These are phyloP conservation scores for Calonectria hawksworthii DNA, from an alignment of 2,329 filamentous ascomycete species.

Conservation along the genomic window DNA sequence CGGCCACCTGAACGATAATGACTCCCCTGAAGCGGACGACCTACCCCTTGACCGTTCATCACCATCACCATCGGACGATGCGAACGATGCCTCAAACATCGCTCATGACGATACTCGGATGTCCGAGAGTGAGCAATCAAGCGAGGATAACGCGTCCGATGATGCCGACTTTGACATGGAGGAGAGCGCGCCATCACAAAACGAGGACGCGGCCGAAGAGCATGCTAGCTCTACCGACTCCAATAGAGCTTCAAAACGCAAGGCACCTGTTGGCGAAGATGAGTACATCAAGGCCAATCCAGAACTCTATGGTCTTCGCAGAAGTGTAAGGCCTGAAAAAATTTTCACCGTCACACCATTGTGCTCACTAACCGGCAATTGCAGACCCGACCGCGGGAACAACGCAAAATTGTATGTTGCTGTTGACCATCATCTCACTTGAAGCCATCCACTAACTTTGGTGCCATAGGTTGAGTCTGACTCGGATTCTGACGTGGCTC, in stretches of 20 bases:
- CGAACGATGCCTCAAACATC: constrained; percentile 58
- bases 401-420: constrained; percentile 68
- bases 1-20: constrained; percentile 69
- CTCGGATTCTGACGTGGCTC: constrained; percentile 79
- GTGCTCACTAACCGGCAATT: constrained; percentile 49
- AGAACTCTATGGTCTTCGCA: constrained; percentile 91
- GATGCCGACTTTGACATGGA: constrained; percentile 85
- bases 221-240: constrained; percentile 81
- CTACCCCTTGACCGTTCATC: constrained; percentile 64
- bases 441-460: constrained; percentile 29
- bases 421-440: constrained; percentile 3
- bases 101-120: constrained; percentile 55
- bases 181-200: constrained; percentile 64
- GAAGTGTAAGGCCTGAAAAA: constrained; percentile 79
- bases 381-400: constrained; percentile 70
- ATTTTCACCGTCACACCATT: constrained; percentile 32
- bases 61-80: constrained; percentile 58
- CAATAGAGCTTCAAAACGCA: constrained; percentile 79
- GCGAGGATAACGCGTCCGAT: constrained; percentile 70
- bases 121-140: constrained; percentile 63
- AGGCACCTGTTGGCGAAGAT: constrained; percentile 77
- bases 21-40: constrained; percentile 80
- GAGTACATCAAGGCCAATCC: constrained; percentile 92
- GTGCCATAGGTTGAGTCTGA: constrained; percentile 62
- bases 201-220: constrained; percentile 63